A percentile compares a stretch with the other conserved stretches of the same genome.
Evolutionary conservation across 306 rosid species (phyloP).

Genomic region (Glycine latifolia): DNA sequence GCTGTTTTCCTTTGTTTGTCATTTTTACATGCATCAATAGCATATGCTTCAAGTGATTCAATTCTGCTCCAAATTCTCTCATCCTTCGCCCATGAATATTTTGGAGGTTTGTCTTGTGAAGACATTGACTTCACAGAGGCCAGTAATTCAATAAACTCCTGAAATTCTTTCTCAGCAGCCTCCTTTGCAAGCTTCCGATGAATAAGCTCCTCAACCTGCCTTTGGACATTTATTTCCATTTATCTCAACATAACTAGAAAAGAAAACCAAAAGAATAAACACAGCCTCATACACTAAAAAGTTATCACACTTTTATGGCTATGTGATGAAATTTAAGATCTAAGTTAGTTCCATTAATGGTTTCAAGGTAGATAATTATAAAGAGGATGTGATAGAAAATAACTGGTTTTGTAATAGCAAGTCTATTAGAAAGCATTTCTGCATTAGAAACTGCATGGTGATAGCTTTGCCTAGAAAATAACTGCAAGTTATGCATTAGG

Average conservation of each 20-base stretch:
- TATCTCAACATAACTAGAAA: constrained; percentile 20
- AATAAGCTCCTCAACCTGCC: constrained; percentile 88
- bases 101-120: constrained; percentile 70
- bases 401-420: neutral
- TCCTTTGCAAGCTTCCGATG: constrained; percentile 79
- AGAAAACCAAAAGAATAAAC: constrained; percentile 13
- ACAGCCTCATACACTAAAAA: constrained; percentile 4
- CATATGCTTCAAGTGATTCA: constrained; percentile 83
- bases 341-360: neutral
- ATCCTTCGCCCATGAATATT: constrained; percentile 77
- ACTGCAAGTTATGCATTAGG: neutral
- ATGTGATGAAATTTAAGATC: neutral
- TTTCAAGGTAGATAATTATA: neutral
- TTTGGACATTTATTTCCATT: constrained; percentile 22
- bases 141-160: constrained; percentile 70
- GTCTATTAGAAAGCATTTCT: neutral
- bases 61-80: constrained; percentile 72
- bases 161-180: constrained; percentile 81
- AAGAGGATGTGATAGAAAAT: neutral
- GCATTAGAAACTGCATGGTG: neutral
- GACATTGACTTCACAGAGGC: constrained; percentile 79
- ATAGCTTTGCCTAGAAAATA: neutral
- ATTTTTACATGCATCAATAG: constrained; percentile 75
- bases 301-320: constrained; percentile 26
- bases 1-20: constrained; percentile 87